Conservation (phyloP, 2,329 filamentous ascomycete species). For the Hypoxylon sp. region DNA sequence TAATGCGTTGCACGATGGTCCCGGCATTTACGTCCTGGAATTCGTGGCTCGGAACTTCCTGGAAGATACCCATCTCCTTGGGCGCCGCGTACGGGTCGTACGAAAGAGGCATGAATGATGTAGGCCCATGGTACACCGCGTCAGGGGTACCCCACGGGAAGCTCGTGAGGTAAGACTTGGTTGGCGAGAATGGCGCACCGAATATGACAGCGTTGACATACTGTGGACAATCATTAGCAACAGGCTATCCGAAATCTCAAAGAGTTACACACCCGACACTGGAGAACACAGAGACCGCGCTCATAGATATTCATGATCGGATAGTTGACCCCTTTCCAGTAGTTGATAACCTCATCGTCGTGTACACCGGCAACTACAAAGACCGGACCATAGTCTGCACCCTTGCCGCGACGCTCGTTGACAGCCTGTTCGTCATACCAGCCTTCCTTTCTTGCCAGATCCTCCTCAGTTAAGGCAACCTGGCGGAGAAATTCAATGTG, state of each 20-base stretch:
- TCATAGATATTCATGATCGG: slow-evolving; percentile 99
- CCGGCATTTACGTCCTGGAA: slow-evolving; percentile 92
- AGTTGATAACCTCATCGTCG: slow-evolving; percentile 94
- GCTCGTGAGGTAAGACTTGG: slow-evolving; percentile 79
- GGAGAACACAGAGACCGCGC: slow-evolving; percentile 92
- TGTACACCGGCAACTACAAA: slow-evolving; percentile 96
- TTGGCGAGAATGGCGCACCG: slow-evolving; percentile 89
- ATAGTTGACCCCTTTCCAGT: slow-evolving; percentile 97
- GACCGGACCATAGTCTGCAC: slow-evolving; percentile 82
- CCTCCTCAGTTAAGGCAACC: slow-evolving; percentile 81
- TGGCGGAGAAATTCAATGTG: slow-evolving; percentile 94
- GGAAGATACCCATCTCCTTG: slow-evolving; percentile 87
- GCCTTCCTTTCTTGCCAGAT: slow-evolving; percentile 74
- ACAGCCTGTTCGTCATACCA: slow-evolving; percentile 80
- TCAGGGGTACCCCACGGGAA: slow-evolving; percentile 82
- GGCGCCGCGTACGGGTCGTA: slow-evolving; percentile 86
- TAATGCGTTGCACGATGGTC: slow-evolving; percentile 90
- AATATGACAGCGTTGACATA: slow-evolving; percentile 92
- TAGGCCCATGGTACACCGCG: slow-evolving; percentile 96
- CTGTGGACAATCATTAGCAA: slow-evolving; percentile 59
- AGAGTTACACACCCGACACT: slow-evolving; percentile 80
- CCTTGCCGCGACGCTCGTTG: slow-evolving; percentile 74
- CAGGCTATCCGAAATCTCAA: slow-evolving; percentile 13
- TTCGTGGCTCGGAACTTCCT: slow-evolving; percentile 80
- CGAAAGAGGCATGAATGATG: slow-evolving; percentile 85